Evolutionary conservation across 108 stramenopile genomes (phyloP).

Genomic region (Cyclotella atomus): DNA sequence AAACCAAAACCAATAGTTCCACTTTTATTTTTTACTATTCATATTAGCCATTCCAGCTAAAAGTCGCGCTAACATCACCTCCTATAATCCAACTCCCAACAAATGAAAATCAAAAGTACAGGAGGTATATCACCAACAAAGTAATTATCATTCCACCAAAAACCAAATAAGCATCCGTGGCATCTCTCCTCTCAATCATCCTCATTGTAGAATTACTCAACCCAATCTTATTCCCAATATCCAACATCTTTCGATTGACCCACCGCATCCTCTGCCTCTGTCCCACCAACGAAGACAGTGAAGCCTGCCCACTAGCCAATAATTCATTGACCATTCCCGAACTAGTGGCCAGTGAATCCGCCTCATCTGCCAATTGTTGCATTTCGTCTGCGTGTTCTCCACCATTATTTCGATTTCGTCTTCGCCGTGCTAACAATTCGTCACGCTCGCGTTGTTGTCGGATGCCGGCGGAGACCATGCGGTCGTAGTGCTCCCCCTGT

Average conservation of each 20-base stretch:
- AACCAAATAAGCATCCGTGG: slow-evolving; percentile 90
- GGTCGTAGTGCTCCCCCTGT: slow-evolving; percentile 76
- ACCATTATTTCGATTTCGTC: slow-evolving; percentile 33
- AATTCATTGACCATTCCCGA: slow-evolving; percentile 76
- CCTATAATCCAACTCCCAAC: too few species aligned
- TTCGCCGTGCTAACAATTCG: slow-evolving; percentile 68
- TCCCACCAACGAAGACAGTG: slow-evolving; percentile 57
- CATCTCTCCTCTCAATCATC: slow-evolving; percentile 86
- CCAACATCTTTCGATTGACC: slow-evolving; percentile 64
- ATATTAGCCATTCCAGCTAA: too few species aligned
- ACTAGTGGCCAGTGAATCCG: slow-evolving; percentile 63
- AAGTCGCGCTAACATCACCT: too few species aligned
- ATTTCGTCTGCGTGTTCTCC: slow-evolving; percentile 54
- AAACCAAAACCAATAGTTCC: too few species aligned
- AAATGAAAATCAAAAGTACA: slow-evolving; percentile 76
- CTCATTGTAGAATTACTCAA: slow-evolving; percentile 83
- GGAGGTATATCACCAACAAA: slow-evolving; percentile 77
- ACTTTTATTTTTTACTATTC: too few species aligned
- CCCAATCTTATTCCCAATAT: slow-evolving; percentile 78
- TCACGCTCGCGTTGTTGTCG: slow-evolving; percentile 79
- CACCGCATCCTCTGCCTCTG: slow-evolving; percentile 74
- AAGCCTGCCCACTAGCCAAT: slow-evolving; percentile 67
- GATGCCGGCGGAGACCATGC: slow-evolving; percentile 67
- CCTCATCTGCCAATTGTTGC: slow-evolving; percentile 74
- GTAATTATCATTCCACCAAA: slow-evolving; percentile 80